A percentile compares a stretch with the other conserved stretches of the same genome.
phyloP scores from a whole-genome alignment of 306 rosid genomes.

The Bauhinia variegata region DNA sequence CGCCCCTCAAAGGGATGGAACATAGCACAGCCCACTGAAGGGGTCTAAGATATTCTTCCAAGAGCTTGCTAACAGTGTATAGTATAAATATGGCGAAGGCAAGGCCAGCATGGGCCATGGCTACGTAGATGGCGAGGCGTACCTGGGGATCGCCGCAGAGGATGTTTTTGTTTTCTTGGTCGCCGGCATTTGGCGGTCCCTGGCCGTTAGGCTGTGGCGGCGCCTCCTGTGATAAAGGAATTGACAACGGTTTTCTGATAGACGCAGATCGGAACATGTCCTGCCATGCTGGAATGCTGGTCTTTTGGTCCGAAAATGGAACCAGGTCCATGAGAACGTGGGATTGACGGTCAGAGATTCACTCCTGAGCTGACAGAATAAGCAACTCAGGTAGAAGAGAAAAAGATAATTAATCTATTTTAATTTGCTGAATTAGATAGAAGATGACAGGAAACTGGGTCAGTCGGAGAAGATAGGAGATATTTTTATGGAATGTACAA shows the following conservation, averaged over 20 bases:
- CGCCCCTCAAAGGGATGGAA: conserved; percentile 82
- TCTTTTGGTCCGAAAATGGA: conserved; percentile 63
- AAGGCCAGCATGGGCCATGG: conserved; percentile 93
- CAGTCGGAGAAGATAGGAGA: neutral
- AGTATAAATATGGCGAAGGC: conserved; percentile 76
- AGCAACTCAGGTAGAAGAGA: neutral
- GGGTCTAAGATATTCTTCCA: conserved; percentile 79
- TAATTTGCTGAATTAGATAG: neutral
- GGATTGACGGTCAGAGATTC: neutral
- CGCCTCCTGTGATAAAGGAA: conserved; percentile 35
- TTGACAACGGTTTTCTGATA: conserved; percentile 46
- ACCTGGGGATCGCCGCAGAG: conserved; percentile 84
- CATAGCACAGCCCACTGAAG: conserved; percentile 93
- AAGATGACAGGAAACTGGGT: neutral
- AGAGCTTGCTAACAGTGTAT: conserved; percentile 65
- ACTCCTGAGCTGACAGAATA: conserved; percentile 18
- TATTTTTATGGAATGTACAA: no score
- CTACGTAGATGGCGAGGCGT: conserved; percentile 83
- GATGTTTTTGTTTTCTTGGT: conserved; percentile 46
- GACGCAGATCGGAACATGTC: conserved; percentile 98
- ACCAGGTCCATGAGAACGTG: conserved; percentile 59
- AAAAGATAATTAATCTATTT: neutral
- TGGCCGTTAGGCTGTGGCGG: conserved; percentile 7
- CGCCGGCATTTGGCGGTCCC: neutral
- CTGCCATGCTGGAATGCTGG: conserved; percentile 78